phyloP scores from a whole-genome alignment of 129 eudicot species.

The Saussurea involucrata region DNA sequence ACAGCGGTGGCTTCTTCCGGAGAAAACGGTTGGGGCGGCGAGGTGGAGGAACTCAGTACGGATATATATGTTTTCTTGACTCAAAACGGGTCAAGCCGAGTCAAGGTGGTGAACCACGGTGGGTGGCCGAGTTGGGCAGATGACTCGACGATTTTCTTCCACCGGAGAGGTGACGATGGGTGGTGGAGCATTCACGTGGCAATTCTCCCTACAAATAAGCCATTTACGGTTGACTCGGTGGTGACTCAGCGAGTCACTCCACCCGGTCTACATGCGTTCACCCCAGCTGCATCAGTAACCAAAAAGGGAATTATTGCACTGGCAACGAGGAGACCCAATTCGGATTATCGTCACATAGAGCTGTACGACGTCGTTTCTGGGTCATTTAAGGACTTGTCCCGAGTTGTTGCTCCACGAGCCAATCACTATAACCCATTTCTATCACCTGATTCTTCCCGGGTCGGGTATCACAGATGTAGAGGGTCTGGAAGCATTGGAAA shows the following conservation, averaged over 20 bases:
- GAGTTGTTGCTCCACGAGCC: constrained; percentile 46
- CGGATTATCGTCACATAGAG: constrained; percentile 78
- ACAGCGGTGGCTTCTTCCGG: constrained; percentile 87
- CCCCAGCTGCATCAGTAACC: constrained; percentile 59
- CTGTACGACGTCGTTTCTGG: constrained; percentile 42
- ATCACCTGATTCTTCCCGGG: constrained; percentile 50
- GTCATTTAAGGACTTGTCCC: constrained; percentile 49
- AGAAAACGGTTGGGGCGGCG: constrained; percentile 72
- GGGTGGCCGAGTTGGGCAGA: constrained; percentile 98
- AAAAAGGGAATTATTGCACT: constrained; percentile 57
- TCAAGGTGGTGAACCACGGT: constrained; percentile 86
- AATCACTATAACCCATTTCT: constrained; percentile 77
- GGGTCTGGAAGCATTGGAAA: constrained; percentile 39
- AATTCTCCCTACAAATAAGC: constrained; percentile 19
- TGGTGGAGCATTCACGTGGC: constrained; percentile 89
- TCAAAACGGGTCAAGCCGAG: constrained; percentile 67
- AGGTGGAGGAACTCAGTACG: constrained; percentile 72
- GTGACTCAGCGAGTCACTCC: constrained; percentile 74
- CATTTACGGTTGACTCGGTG: constrained; percentile 46
- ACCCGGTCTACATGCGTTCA: constrained; percentile 87
- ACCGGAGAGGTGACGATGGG: constrained; percentile 70
- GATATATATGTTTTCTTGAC: constrained; percentile 79
- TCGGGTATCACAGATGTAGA: constrained; percentile 86
- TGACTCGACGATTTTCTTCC: constrained; percentile 62
- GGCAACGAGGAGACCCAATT: constrained; percentile 70